Evolutionary conservation across 495 filamentous ascomycete species (phyloP).

Genomic region (Pseudevernia furfuracea): DNA sequence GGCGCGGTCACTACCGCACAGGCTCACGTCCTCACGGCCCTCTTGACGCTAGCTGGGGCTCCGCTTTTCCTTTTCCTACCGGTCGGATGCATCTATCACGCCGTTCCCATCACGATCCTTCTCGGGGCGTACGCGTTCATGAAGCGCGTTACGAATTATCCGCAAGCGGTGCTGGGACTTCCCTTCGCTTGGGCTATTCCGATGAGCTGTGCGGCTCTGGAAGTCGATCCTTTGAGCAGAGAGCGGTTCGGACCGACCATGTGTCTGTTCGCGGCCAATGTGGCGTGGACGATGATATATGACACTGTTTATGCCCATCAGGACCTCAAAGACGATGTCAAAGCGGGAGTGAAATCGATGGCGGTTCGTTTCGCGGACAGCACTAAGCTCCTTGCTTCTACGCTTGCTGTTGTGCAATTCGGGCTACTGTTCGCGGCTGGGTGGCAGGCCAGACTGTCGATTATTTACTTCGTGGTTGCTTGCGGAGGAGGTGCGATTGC

Average conservation of each 20-base stretch:
- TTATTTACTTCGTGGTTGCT: constrained; percentile 28
- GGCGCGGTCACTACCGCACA: constrained; percentile 35
- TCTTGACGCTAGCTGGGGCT: constrained; percentile 28
- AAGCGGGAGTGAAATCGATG: constrained; percentile 36
- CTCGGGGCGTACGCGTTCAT: constrained; percentile 13
- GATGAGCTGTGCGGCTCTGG: constrained; percentile 22
- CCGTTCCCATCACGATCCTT: constrained; percentile 31
- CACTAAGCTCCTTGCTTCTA: constrained; percentile 31
- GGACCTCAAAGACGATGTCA: constrained; percentile 38
- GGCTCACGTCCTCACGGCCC: too few relatives aligned
- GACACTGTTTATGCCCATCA: constrained; percentile 44
- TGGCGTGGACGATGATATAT: constrained; percentile 39
- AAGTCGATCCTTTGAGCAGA: constrained; percentile 16
- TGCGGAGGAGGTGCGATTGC: constrained; percentile 28
- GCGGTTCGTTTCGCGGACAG: constrained; percentile 32
- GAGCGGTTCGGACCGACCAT: neutral
- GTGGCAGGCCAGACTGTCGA: constrained; percentile 24
- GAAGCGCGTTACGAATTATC: too few relatives aligned
- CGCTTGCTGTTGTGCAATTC: constrained; percentile 26
- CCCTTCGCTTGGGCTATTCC: constrained; percentile 11
- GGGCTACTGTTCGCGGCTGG: constrained; percentile 27
- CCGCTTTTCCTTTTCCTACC: constrained; percentile 3
- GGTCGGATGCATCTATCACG: constrained; percentile 21
- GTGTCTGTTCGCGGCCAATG: constrained; percentile 25
- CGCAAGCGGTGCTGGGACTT: too few relatives aligned